A percentile compares a stretch with the other conserved stretches of the same genome.
Conservation (phyloP, 2,329 filamentous ascomycete genomes). For the Daldinia eschscholtzii region DNA sequence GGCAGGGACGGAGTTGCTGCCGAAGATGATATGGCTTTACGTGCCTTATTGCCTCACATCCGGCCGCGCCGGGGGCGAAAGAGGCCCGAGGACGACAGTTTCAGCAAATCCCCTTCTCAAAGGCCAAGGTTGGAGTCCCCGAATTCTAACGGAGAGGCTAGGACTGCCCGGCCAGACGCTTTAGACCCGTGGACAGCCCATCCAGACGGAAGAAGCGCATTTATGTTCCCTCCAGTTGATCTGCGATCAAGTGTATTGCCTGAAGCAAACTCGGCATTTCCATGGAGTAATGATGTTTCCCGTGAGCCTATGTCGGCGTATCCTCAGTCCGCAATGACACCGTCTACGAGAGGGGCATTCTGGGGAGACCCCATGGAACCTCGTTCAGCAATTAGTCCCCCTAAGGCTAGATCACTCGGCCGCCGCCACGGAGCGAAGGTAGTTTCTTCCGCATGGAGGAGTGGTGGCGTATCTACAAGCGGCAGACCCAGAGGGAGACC, state of each 20-base stretch:
- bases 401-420: slow-evolving; percentile 64
- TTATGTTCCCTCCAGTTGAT: slow-evolving; percentile 55
- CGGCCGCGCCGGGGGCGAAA: slow-evolving; percentile 72
- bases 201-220: slow-evolving; percentile 56
- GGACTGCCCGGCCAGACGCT: slow-evolving; percentile 64
- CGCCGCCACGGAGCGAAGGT: slow-evolving; percentile 83
- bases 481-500: slow-evolving; percentile 85
- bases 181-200: slow-evolving; percentile 65
- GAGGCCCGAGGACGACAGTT: slow-evolving; percentile 72
- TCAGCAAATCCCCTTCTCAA: slow-evolving; percentile 65
- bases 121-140: slow-evolving; percentile 70
- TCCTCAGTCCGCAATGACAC: slow-evolving; percentile 83
- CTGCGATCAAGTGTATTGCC: slow-evolving; percentile 55
- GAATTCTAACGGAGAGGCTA: slow-evolving; percentile 50
- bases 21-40: slow-evolving; percentile 89
- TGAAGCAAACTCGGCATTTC: slow-evolving; percentile 53
- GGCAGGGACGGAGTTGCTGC: slow-evolving; percentile 84
- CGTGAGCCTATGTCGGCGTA: slow-evolving; percentile 76
- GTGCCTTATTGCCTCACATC: slow-evolving; percentile 84
- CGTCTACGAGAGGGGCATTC: slow-evolving; percentile 65
- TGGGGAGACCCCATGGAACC: slow-evolving; percentile 73
- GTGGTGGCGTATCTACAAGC: slow-evolving; percentile 69
- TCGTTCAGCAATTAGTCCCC: slow-evolving; percentile 79
- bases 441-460: slow-evolving; percentile 91
- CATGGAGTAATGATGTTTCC: slow-evolving; percentile 65